phyloP scores from a whole-genome alignment of 163 green algal genomes.

The Smithsoniella earleae region DNA sequence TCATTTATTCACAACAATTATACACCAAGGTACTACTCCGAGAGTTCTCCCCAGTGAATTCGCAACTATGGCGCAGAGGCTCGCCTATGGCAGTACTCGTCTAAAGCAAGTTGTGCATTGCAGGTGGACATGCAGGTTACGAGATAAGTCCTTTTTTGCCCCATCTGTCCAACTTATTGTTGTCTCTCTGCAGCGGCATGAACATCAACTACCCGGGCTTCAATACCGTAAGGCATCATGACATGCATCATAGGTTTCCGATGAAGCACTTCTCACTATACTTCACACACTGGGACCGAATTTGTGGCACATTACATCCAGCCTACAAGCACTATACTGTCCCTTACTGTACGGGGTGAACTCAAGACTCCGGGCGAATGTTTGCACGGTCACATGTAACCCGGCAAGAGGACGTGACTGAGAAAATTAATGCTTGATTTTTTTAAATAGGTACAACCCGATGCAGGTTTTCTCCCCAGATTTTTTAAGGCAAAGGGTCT shows the following conservation, averaged over 20 bases:
- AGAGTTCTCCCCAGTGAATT: no score
- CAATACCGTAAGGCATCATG: conserved; percentile 84
- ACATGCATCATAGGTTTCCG: conserved; percentile 81
- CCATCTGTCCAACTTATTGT: conserved; percentile 47
- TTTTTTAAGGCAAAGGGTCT: no score
- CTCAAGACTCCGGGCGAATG: no score
- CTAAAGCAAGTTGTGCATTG: no score
- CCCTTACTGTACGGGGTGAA: conserved; percentile 1
- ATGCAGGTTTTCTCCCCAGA: no score
- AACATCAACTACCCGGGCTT: conserved; percentile 37
- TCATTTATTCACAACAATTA: conserved; percentile 75
- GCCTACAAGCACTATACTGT: conserved; percentile 40
- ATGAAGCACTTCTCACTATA: conserved; percentile 78
- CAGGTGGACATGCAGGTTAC: conserved; percentile 77
- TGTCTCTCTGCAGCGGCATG: conserved; percentile 31
- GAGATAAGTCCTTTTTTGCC: conserved; percentile 81
- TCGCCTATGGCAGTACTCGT: no score
- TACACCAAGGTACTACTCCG: conserved; percentile 74
- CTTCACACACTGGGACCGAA: conserved; percentile 82
- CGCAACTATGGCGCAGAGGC: no score
- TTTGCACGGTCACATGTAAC: no score
- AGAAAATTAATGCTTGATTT: not conserved
- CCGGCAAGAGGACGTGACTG: no score
- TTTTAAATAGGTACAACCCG: no score
- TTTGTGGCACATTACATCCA: conserved; percentile 50